Base-by-base conservation (phyloP, 495 filamentous ascomycete genomes). In the Aspergillus heteromorphus region DNA sequence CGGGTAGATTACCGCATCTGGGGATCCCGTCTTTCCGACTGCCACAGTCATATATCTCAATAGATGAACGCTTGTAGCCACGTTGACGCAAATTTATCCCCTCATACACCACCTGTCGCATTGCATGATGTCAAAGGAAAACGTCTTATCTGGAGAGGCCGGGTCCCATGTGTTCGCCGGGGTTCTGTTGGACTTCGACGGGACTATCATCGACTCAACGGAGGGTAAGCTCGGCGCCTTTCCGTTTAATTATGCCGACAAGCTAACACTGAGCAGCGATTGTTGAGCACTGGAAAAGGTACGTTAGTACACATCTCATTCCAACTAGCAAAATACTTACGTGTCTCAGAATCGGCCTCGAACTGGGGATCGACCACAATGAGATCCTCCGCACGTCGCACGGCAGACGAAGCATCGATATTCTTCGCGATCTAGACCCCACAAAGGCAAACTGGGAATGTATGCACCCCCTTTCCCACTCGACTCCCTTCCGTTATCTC, bases 401-500 rank as follows among this genome's bases (percentile, higher is more conserved):
- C 64, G 89, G 89, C 29, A 78, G 88, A 41, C 73, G 89, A 34
- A 83, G 77, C 57, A 88, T 92, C 51, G 87, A 93, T 66, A 78
- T 83, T 11, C 74, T 91, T 19, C 75, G 73, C 54, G 55, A 86
- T 2, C 79, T 89, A 36, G 81, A 84, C 56, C 81, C 84, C 53
- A 78, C 81, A 52, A 84, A 84, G 58, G 90, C 89, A 10, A 91
- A 83, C 57, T 86, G 83, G 86, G 87, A 91, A 51, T 91, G 85
- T 88, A 62, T 65, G 86, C 8, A n/a, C 16, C 27, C 2, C 19
- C 19, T 9, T 77, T 30, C 10, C 54, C 40, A 25, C 18, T 21
- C 34, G 30, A 17, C 9, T n/a, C n/a, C 9, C 21, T 21, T 23
- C 19, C 20, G 1, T 30, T 29, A 7, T 48, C 16, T 14, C 14